These are phyloP conservation scores for Lagenidium sp. DNA, from an alignment of 352 stramenopile species.

Conservation along the genomic window DNA sequence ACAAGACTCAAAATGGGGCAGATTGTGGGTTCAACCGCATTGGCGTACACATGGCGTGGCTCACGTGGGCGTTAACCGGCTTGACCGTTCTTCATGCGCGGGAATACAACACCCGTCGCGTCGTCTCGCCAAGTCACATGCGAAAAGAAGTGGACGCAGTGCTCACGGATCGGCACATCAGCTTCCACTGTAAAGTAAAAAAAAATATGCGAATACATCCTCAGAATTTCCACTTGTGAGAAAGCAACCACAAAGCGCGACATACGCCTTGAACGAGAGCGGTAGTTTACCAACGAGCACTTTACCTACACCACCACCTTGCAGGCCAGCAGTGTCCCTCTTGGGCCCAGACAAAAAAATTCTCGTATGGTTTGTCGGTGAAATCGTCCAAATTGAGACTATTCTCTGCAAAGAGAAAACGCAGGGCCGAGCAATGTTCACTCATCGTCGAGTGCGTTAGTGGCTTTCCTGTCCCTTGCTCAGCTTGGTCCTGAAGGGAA, in stretches of 20 bases:
- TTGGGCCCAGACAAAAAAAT: slow-evolving; percentile 1
- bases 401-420: slow-evolving; percentile 2
- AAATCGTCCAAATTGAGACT: slow-evolving; percentile 1
- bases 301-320: slow-evolving; percentile 1
- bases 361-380: background rate
- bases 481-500: background rate
- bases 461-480: background rate
- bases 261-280: slow-evolving; percentile 2
- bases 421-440: slow-evolving; percentile 1
- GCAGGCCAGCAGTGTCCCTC: background rate
- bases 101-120: slow-evolving; percentile 18
- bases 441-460: slow-evolving; percentile 1
- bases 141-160: slow-evolving; percentile 9
- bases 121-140: slow-evolving; percentile 16
- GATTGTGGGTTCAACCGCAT: slow-evolving; percentile 11
- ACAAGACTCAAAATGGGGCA: slow-evolving; percentile 17
- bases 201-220: slow-evolving; percentile 1
- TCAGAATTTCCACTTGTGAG: background rate
- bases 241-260: background rate
- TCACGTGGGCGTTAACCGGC: slow-evolving; percentile 10
- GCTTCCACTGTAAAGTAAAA: slow-evolving; percentile 8
- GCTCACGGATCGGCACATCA: slow-evolving; percentile 11
- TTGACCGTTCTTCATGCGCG: slow-evolving; percentile 19
- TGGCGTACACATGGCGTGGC: slow-evolving; percentile 18
- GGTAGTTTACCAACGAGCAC: background rate